phyloP scores from a whole-genome alignment of 768 basidiomycete genomes.

The Mycena galericulata region DNA sequence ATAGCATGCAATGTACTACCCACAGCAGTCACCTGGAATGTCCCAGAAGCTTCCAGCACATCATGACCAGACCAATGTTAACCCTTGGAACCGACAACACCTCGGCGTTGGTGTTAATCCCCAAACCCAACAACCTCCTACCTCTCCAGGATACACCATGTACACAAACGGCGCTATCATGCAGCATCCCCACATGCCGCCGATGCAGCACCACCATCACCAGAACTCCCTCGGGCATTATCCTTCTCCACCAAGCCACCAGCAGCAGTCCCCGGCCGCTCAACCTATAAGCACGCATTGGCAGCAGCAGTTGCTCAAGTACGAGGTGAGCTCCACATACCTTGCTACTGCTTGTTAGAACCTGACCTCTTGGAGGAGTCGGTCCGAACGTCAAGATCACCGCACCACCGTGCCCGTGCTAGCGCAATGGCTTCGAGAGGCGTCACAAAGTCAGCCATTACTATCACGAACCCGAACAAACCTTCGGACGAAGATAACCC shows the following conservation, averaged over 20 bases:
- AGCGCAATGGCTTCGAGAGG: conserved; percentile 94
- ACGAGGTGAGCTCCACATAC: conserved; percentile 73
- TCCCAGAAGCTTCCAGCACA: conserved; percentile 80
- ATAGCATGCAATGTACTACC: conserved; percentile 79
- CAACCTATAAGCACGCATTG: conserved; percentile 86
- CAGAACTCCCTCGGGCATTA: conserved; percentile 86
- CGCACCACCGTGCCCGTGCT: conserved; percentile 95
- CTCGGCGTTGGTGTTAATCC: conserved; percentile 53
- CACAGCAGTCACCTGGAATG: conserved; percentile 87
- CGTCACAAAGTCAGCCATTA: conserved; percentile 86
- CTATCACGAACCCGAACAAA: conserved; percentile 93
- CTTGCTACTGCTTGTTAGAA: conserved; percentile 32
- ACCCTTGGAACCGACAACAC: conserved; percentile 75
- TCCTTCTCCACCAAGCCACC: conserved; percentile 81
- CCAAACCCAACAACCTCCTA: conserved; percentile 63
- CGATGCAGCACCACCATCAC: conserved; percentile 77
- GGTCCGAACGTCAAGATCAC: conserved; percentile 86
- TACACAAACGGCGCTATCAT: conserved; percentile 80
- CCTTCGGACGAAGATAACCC: conserved; percentile 51
- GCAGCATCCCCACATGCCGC: conserved; percentile 67
- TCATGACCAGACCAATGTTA: conserved; percentile 69
- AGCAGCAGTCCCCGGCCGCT: conserved; percentile 66
- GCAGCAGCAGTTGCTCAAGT: conserved; percentile 94
- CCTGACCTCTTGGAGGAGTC: conserved; percentile 61
- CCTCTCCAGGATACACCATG: conserved; percentile 80